phyloP scores from a whole-genome alignment of 495 filamentous ascomycete species.

The Cercophora samala region DNA sequence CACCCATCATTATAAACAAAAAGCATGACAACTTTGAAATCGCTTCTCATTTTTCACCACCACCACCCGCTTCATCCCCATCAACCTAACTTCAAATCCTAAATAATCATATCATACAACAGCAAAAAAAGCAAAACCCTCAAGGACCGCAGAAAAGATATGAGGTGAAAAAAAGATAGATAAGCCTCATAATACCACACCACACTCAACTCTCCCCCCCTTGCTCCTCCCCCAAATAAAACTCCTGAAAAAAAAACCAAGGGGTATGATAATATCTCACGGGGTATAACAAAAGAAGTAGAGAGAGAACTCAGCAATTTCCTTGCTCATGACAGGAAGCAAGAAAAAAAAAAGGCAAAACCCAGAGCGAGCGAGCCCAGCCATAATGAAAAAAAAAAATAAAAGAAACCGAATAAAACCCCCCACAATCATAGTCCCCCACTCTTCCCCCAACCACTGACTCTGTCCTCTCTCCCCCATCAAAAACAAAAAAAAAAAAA shows the following conservation, averaged over 20 bases:
- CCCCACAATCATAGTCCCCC: not conserved
- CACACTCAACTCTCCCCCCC: no score
- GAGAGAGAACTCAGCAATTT: no score
- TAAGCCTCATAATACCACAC: not conserved
- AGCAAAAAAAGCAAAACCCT: not conserved
- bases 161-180: no score
- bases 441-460: not conserved
- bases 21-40: no score
- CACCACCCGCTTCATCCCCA: not conserved
- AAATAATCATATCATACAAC: not conserved
- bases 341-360: not conserved
- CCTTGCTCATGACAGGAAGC: no score
- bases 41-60: not conserved
- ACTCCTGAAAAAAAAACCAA: not conserved
- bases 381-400: not conserved
- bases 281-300: conserved; percentile 6
- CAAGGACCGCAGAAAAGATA: no score
- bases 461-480: not conserved
- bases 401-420: conserved; percentile 9
- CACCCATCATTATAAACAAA: no score
- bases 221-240: not conserved
- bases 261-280: not conserved
- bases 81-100: not conserved
- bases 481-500: no score
- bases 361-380: not conserved